A percentile compares a stretch with the other conserved stretches of the same genome.
These are phyloP conservation scores for Tylopilus vinaceipallidus DNA, from an alignment of 768 basidiomycete genomes.

Conservation along the genomic window DNA sequence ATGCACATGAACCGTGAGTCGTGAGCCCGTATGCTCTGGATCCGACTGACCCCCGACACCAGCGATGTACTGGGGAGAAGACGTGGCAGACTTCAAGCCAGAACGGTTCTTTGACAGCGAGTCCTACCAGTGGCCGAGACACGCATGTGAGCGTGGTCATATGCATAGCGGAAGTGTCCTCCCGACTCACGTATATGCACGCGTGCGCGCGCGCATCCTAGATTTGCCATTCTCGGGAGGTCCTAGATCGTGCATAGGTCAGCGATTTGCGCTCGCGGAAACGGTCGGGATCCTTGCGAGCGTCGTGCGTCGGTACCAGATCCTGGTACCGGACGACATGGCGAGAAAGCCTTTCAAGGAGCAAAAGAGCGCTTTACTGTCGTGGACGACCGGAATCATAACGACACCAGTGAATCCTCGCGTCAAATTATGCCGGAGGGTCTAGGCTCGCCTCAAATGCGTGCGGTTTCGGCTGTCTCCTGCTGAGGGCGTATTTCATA, in stretches of 20 bases:
- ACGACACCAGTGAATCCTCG: slow-evolving; percentile 32
- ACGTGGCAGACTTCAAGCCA: slow-evolving; percentile 44
- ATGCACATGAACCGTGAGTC: slow-evolving; percentile 46
- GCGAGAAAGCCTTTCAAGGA: slow-evolving; percentile 25
- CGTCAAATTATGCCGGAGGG: slow-evolving; percentile 23
- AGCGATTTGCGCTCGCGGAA: slow-evolving; percentile 46
- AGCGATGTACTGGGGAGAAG: slow-evolving; percentile 52
- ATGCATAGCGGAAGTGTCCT: neutral
- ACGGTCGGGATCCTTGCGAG: slow-evolving; percentile 42
- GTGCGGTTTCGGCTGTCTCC: neutral
- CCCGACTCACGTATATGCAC: neutral
- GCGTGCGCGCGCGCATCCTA: slow-evolving; percentile 6
- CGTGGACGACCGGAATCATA: slow-evolving; percentile 39
- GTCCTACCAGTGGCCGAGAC: slow-evolving; percentile 49
- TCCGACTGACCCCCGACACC: no score
- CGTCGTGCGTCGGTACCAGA: slow-evolving; percentile 40
- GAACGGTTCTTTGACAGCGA: slow-evolving; percentile 51
- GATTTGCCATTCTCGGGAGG: slow-evolving; percentile 47
- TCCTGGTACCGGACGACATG: slow-evolving; percentile 40
- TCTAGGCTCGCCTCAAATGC: neutral
- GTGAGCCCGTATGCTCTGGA: no score
- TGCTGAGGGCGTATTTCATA: no score
- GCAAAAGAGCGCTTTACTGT: slow-evolving; percentile 34
- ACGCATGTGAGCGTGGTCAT: slow-evolving; percentile 39
- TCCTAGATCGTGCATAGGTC: slow-evolving; percentile 47